A percentile compares a stretch with the other conserved stretches of the same genome.
These are phyloP conservation scores for Plantago major DNA, from an alignment of 257 asterid species.

Conservation along the genomic window DNA sequence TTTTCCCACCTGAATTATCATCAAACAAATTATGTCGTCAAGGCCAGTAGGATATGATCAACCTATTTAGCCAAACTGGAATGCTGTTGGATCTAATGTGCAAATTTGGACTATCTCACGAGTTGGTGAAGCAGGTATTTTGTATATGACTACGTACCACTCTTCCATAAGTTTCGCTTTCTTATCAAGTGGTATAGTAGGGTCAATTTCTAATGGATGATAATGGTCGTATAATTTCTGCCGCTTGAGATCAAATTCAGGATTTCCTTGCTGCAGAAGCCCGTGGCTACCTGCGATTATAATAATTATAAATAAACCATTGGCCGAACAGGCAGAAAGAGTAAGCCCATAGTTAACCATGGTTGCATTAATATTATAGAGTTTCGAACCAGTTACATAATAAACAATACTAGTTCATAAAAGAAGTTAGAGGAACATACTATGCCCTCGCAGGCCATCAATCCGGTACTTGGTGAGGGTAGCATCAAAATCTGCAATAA, in stretches of 20 bases:
- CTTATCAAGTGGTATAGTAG: conserved; percentile 69
- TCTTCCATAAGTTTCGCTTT: conserved; percentile 90
- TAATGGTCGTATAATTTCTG: conserved; percentile 66
- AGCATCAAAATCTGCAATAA: conserved; percentile 91
- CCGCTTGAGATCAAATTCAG: conserved; percentile 74
- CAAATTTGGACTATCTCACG: conserved; percentile 9
- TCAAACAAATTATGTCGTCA: conserved; percentile 9
- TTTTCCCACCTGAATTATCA: conserved; percentile 75
- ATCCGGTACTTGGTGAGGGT: conserved; percentile 76
- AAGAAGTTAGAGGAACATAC: conserved; percentile 36
- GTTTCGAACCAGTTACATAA: not conserved
- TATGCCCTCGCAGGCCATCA: conserved; percentile 76
- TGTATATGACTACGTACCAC: conserved; percentile 49
- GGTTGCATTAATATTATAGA: conserved; percentile 13
- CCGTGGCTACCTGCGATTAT: conserved; percentile 71
- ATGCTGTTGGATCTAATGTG: not conserved
- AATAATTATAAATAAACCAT: conserved; percentile 20
- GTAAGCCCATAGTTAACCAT: not conserved
- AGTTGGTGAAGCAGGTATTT: conserved; percentile 6
- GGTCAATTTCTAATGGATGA: conserved; percentile 88
- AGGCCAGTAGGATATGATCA: not conserved
- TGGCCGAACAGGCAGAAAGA: conserved; percentile 16
- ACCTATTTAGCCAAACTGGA: not conserved
- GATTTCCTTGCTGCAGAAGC: conserved; percentile 73
- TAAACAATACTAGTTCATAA: not conserved